Evolutionary conservation across 176 grass and related monocot genomes (phyloP).

Genomic region (Musa itinerans): DNA sequence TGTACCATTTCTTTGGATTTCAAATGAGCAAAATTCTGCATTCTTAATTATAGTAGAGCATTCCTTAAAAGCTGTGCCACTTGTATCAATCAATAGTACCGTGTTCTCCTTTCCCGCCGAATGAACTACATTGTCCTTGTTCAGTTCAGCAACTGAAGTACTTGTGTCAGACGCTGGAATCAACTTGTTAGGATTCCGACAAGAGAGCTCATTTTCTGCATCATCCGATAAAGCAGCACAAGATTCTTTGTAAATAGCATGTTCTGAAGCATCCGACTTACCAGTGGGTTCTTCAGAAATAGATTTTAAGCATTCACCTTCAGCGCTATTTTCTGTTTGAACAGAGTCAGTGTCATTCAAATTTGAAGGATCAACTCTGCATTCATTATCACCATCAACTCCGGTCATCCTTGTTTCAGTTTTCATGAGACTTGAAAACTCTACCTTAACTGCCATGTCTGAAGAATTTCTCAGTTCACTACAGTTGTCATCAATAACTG

Average conservation of each 20-base stretch:
- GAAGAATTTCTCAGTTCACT: not conserved
- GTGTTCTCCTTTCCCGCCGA: slow-evolving; percentile 23
- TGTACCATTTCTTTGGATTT: slow-evolving; percentile 13
- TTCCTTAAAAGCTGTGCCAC: slow-evolving; percentile 9
- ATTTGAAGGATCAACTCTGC: not conserved
- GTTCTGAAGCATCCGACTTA: slow-evolving; percentile 28
- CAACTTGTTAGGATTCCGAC: slow-evolving; percentile 15
- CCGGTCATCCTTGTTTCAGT: not conserved
- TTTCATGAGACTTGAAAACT: not conserved
- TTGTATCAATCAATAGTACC: slow-evolving; percentile 19
- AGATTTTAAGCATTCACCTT: slow-evolving; percentile 23
- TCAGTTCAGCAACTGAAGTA: slow-evolving; percentile 25
- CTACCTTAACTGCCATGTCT: not conserved
- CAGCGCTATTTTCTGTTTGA: not conserved
- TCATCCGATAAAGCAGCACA: slow-evolving; percentile 20
- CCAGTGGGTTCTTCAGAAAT: slow-evolving; percentile 20
- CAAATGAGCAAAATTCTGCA: slow-evolving; percentile 8
- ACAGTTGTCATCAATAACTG: slow-evolving; percentile 27
- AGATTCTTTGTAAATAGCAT: slow-evolving; percentile 17
- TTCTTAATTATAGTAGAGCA: slow-evolving; percentile 24
- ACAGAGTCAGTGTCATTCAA: not conserved
- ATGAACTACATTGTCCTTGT: slow-evolving; percentile 18
- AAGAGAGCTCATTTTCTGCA: slow-evolving; percentile 17
- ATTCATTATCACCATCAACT: not conserved
- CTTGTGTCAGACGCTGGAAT: slow-evolving; percentile 13